Base-by-base conservation (phyloP, 345 rosid species). In the Firmiana major region DNA sequence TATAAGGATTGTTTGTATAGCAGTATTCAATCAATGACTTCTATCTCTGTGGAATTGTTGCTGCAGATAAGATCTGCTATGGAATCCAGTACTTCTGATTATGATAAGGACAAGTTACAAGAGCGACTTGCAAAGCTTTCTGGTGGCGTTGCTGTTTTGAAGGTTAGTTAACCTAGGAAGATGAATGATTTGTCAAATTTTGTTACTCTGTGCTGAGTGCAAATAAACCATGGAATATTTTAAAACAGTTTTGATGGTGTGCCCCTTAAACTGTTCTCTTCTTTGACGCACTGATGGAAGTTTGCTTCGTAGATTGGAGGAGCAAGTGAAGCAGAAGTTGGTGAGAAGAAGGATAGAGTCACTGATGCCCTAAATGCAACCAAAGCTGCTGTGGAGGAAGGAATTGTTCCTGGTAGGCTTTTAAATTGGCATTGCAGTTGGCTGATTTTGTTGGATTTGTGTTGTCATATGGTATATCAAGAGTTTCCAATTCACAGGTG, bases 311-410 rank as follows among this genome's bases (percentile, higher is more conserved):
- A 82, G 84, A 76, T 82, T 78, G 82, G 82, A 9, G 85, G 85
- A 66, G 82, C 80, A 21, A 83, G 85, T 60, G 82, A 79, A 62
- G 55, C 83, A 19, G 83, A 83, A 76, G 79, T 72, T 34, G 26
- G 83, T 40, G 82, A 83, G 63, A 79, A 67, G 71, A 83, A 83
- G 67, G 82, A 79, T 49, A 71, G 80, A 54, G 83, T 83, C 31
- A 76, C 72, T 6, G 76, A 79, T 79, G 85, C 80, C 7, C 34
- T 83, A 59, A 83, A 83, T 79, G 85, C 82, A 2, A 79, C 80
- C 15, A 79, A 71, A 63, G 85, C 82, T 43, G 82, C 80, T 0
- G 79, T 75, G 49, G 85, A 82, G 46, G 85, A 76, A 51, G 84
- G 81, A 24, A 82, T 82, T 75, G 81, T 82, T 5, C 77, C 84